Evolutionary conservation across 257 asterid species (phyloP), one percentile per base, ranked within the genome.

Genomic region (Capsicum pubescens): DNA sequence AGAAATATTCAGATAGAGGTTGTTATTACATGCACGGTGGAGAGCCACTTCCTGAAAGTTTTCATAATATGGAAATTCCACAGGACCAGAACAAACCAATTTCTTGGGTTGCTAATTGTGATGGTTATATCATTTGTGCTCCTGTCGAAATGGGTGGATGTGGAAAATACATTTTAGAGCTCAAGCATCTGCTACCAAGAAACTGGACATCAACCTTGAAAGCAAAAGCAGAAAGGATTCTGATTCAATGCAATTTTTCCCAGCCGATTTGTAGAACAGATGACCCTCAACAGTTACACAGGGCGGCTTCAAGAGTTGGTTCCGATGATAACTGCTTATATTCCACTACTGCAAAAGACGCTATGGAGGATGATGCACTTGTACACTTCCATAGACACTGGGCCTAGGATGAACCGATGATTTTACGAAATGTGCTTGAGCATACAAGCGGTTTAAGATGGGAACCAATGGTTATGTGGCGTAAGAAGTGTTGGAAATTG

Each of bases 391-490:
- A 95, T n/a, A 79, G 82, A 71, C 98, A 94, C 82, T 96, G 99
- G 99, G 87, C 88, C 87, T 90, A 84, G 85, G 99, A 98, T 83
- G 97, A 96, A 84, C 99, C 98, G 4, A 92, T 96, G 11, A 92
- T 94, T 83, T 94, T 96, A 13, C 91, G 79, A 87, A 90, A 92
- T 77, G 95, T 91, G 85, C 95, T 94, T 60, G 94, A 91, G 84
- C 93, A 88, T 72, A 87, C 98, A 5, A 90, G 91, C 64, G 95
- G 98, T 5, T 85, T 96, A 82, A 94, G 99, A 83, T 96, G 99
- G 99, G 98, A 94, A 84, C 99, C 99, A 19, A 88, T 87, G 97
- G 99, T 96, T 61, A 94, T 96, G 98, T 92, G 92, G 97, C 98
- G 98, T 69, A 26, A 26, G 32, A 26, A 26, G 32, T n/a, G n/a